Percentiles rank a stretch among this genome's conserved stretches.
phyloP scores from a whole-genome alignment of 306 rosid species.

The Phaseolus lunatus region DNA sequence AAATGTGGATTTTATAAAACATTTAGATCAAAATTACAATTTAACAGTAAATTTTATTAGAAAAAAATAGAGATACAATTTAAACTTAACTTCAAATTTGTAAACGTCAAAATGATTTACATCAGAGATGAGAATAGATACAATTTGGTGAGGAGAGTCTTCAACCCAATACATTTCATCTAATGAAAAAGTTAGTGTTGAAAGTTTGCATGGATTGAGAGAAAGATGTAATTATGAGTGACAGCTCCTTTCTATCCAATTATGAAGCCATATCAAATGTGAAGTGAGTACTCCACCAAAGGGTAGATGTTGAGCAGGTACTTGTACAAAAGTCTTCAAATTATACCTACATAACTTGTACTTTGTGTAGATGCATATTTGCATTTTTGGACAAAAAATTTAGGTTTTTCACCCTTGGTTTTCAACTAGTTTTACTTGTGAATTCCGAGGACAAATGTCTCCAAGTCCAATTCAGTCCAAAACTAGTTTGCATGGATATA shows the following conservation, averaged over 20 bases:
- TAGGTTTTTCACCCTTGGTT: no score
- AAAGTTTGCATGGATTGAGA: neutral
- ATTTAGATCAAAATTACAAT: no score
- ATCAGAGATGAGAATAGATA: neutral
- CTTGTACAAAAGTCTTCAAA: no score
- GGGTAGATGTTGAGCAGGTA: no score
- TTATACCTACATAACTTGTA: no score
- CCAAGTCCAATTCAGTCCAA: no score
- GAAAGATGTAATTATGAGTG: neutral
- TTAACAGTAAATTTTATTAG: neutral
- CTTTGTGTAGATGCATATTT: no score
- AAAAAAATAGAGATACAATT: neutral
- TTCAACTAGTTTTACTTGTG: no score
- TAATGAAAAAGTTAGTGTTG: neutral
- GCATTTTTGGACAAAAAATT: no score
- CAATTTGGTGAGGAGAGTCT: slow-evolving; percentile 19
- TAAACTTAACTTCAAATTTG: neutral
- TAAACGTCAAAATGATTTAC: neutral
- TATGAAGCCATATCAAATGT: neutral
- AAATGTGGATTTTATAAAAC: no score
- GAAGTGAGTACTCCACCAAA: neutral
- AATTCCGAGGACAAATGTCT: no score
- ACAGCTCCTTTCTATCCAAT: neutral
- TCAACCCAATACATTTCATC: slow-evolving; percentile 15
- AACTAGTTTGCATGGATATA: no score